Conservation (phyloP, 106 monocot genomes). For the Allium cepa region DNA sequence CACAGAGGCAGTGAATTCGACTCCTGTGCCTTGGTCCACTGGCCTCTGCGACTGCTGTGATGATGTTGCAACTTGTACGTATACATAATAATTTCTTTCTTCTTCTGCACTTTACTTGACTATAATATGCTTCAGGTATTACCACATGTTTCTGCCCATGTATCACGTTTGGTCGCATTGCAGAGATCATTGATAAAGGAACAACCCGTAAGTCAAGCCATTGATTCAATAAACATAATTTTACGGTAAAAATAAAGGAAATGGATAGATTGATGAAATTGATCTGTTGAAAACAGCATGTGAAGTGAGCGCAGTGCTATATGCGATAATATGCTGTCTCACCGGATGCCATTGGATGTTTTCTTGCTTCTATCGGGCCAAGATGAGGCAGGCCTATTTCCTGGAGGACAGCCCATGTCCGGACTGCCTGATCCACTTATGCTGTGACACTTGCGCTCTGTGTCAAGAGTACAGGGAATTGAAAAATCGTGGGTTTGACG, state of each 20-base stretch:
- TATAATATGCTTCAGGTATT: slow-evolving; percentile 18
- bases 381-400: slow-evolving; percentile 30
- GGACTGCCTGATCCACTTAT: slow-evolving; percentile 52
- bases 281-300: slow-evolving; percentile 20
- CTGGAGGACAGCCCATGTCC: slow-evolving; percentile 26
- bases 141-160: slow-evolving; percentile 48
- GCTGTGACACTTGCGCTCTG: slow-evolving; percentile 41
- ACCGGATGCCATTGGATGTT: slow-evolving; percentile 38
- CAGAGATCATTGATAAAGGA: slow-evolving; percentile 39
- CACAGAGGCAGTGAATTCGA: slow-evolving; percentile 1
- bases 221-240: background rate
- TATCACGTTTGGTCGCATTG: slow-evolving; percentile 53
- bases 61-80: slow-evolving; percentile 39
- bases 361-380: slow-evolving; percentile 56
- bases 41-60: slow-evolving; percentile 49
- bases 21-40: slow-evolving; percentile 28
- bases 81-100: background rate
- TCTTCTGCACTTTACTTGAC: background rate
- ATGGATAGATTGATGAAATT: background rate
- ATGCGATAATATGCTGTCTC: slow-evolving; percentile 26
- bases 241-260: too few relatives aligned
- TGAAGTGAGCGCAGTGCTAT: slow-evolving; percentile 16
- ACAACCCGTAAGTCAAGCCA: slow-evolving; percentile 20
- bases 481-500: slow-evolving; percentile 32
- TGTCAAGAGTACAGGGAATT: slow-evolving; percentile 67